Evolutionary conservation across 306 rosid genomes (phyloP).

Genomic region (Prunus persica): DNA sequence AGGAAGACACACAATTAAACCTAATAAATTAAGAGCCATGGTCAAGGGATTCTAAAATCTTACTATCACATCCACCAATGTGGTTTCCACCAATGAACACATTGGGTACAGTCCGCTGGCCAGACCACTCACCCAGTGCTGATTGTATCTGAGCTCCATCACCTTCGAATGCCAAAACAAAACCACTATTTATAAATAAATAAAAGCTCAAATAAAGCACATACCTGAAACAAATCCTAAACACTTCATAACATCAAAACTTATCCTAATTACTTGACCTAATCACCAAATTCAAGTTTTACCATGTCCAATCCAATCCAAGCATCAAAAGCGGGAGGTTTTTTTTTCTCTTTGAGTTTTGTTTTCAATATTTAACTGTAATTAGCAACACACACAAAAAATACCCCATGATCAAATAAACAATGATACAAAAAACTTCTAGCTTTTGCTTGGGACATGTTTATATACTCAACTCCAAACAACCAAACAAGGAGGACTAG

Average conservation of each 20-base stretch:
- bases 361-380: background rate
- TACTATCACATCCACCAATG: conserved; percentile 92
- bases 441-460: background rate
- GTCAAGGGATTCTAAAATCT: conserved; percentile 12
- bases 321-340: background rate
- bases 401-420: background rate
- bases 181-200: background rate
- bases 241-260: background rate
- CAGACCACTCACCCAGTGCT: conserved; percentile 68
- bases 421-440: background rate
- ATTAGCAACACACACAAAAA: background rate
- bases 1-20: background rate
- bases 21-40: background rate
- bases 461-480: background rate
- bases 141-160: conserved; percentile 73
- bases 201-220: background rate
- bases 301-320: background rate
- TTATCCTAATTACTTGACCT: background rate
- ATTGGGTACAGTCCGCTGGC: conserved; percentile 84
- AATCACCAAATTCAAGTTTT: background rate
- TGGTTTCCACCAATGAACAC: conserved; percentile 88
- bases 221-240: background rate
- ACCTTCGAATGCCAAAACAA: conserved; percentile 44
- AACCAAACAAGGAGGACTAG: background rate
- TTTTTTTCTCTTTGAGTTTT: too few relatives aligned